Percentiles rank a stretch among this genome's conserved stretches.
Conservation (phyloP, 768 basidiomycete genomes). For the Amanita molliuscula region DNA sequence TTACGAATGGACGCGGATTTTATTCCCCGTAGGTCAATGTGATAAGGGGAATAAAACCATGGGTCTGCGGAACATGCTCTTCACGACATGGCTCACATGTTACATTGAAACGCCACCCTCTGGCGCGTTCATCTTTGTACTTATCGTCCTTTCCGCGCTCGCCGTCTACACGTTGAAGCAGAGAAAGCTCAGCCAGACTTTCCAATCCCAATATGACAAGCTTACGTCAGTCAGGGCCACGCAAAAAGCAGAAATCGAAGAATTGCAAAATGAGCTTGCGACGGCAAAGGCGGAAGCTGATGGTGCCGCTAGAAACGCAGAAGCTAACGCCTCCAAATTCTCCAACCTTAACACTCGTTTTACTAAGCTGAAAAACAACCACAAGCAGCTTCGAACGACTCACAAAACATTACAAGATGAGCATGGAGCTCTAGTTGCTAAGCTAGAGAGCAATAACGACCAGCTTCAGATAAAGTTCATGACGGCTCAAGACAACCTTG, state of each 20-base stretch:
- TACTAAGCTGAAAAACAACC: not conserved
- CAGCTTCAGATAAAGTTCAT: not conserved
- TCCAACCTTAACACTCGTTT: not conserved
- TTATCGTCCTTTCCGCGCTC: not conserved
- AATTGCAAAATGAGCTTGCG: not conserved
- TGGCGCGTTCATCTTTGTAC: too few species aligned
- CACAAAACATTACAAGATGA: not conserved
- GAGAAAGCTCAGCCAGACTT: not conserved
- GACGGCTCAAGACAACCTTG: not conserved
- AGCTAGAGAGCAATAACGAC: not conserved
- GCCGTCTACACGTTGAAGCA: not conserved
- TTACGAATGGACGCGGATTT: too few species aligned
- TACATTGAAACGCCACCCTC: not conserved
- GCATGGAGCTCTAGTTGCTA: not conserved
- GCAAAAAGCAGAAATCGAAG: not conserved
- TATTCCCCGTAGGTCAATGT: too few species aligned
- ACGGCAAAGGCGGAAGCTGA: not conserved
- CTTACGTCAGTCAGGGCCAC: not conserved
- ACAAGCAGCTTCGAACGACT: not conserved
- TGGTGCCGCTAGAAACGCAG: not conserved
- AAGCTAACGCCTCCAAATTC: not conserved
- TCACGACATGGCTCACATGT: too few species aligned
- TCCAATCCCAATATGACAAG: not conserved
- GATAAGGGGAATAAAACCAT: too few species aligned
- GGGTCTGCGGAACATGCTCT: not conserved